A percentile compares a stretch with the other conserved stretches of the same genome.
Conservation (phyloP, 2,329 filamentous ascomycete species). For the Scytalidium lignicola region DNA sequence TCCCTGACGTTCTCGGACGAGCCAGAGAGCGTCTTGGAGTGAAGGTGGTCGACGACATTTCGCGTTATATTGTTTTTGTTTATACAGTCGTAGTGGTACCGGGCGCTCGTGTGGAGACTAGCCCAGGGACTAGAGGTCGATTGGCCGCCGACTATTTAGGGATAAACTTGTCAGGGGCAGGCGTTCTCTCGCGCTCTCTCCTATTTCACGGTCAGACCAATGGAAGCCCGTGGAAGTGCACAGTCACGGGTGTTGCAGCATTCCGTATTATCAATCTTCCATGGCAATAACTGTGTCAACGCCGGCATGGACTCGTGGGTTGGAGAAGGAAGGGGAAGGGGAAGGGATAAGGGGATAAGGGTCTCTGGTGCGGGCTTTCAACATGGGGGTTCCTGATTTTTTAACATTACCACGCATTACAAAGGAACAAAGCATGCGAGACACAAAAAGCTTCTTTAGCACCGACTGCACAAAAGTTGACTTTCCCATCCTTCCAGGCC, state of each 20-base stretch:
- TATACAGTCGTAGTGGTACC: not conserved
- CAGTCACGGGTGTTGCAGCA: not conserved
- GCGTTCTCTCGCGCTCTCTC: not conserved
- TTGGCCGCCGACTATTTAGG: not conserved
- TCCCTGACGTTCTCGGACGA: conserved; percentile 24
- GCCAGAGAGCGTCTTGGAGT: conserved; percentile 27
- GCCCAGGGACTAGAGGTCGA: not conserved
- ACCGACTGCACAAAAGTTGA: no score
- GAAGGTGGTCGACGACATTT: conserved; percentile 14
- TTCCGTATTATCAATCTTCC: no score
- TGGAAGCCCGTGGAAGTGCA: not conserved
- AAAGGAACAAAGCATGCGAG: no score
- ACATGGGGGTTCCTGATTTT: no score
- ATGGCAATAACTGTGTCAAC: no score
- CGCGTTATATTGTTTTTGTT: not conserved
- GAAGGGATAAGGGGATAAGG: no score
- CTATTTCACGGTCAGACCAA: not conserved
- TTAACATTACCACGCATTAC: no score
- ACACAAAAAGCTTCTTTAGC: no score
- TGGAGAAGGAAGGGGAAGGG: no score
- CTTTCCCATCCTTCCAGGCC: no score
- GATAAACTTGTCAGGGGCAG: not conserved
- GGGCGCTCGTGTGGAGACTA: not conserved
- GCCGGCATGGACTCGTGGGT: no score
- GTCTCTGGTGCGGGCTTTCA: no score